Evolutionary conservation across 176 grass and related monocot genomes (phyloP).

Genomic region (Microstegium vimineum): DNA sequence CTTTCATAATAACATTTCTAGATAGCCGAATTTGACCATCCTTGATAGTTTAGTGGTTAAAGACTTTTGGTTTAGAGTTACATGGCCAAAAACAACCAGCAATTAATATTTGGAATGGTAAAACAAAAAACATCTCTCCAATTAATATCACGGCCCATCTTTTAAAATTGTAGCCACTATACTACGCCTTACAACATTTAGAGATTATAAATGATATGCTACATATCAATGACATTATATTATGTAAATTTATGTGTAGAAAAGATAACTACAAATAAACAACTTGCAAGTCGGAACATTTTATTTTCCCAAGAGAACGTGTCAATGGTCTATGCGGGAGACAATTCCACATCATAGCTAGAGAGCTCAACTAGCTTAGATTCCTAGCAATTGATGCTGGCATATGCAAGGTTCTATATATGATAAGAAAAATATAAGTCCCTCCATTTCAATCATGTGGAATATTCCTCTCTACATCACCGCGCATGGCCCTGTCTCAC

Average conservation of each 20-base stretch:
- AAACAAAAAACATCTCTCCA: background rate
- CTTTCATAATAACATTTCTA: too few relatives aligned
- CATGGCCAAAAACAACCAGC: background rate
- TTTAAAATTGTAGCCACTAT: background rate
- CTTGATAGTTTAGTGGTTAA: background rate
- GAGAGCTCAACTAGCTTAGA: background rate
- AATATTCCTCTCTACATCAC: conserved; percentile 36
- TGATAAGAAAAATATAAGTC: background rate
- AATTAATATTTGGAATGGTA: background rate
- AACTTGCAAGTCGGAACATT: background rate
- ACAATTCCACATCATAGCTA: background rate
- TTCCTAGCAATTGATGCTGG: background rate
- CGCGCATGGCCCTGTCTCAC: background rate
- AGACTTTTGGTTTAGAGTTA: background rate
- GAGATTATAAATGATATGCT: background rate
- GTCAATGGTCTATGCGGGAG: background rate
- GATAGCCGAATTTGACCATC: too few relatives aligned
- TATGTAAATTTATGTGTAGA: background rate
- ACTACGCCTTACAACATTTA: background rate
- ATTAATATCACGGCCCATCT: background rate
- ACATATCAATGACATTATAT: background rate
- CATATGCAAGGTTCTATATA: background rate
- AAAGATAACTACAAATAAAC: background rate
- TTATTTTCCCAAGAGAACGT: background rate
- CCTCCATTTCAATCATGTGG: conserved; percentile 9